Evolutionary conservation across 768 basidiomycete species (phyloP), one percentile per base, ranked within the genome.

Genomic region (Sistotremastrum suecicum): DNA sequence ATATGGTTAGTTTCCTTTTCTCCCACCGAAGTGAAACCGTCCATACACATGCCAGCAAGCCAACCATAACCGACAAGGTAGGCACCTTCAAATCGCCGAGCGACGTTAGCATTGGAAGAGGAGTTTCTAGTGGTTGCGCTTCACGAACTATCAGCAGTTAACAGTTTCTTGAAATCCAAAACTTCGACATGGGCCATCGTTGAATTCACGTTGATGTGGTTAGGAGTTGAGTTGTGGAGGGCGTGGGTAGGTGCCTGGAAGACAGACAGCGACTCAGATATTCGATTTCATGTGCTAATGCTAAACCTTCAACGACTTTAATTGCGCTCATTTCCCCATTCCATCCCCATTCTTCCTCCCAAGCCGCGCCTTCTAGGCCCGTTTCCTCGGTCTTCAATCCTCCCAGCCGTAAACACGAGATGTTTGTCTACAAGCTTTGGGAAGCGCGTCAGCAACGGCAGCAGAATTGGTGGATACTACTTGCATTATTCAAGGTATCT

Each of bases 401-500:
- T 63, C 45, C 67, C 60, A 20, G 78, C 75, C 36, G 74, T 66
- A 32, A 86, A 56, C 20, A 83, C 59, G 36, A 71, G 52, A 54
- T 89, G 83, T 51, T 83, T 88, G 58, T 89, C 86, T 32, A 89
- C 84, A 46, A 89, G 70, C 86, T 74, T 38, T 45, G 37, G 3
- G 50, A 11, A 28, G 8, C 39, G 12, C 30, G 69, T 50, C 3
- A 50, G n/a, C 37, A 41, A 35, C 43, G 12, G 42, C 29, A 46
- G 42, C 11, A 47, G 42, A 43, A 38, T 48, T 49, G 41, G 33
- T 29, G 36, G 39, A 41, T 9, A 39, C 34, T n/a, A 55, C 87
- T 55, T 57, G 94, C 92, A 54, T 94, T 89, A 58, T 92, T 97
- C 48, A 97, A 62, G 7, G 81, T 75, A 52, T 81, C 82, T 10